Evolutionary conservation across 2,329 filamentous ascomycete species (phyloP).

Genomic region (Penicillium frequentans): DNA sequence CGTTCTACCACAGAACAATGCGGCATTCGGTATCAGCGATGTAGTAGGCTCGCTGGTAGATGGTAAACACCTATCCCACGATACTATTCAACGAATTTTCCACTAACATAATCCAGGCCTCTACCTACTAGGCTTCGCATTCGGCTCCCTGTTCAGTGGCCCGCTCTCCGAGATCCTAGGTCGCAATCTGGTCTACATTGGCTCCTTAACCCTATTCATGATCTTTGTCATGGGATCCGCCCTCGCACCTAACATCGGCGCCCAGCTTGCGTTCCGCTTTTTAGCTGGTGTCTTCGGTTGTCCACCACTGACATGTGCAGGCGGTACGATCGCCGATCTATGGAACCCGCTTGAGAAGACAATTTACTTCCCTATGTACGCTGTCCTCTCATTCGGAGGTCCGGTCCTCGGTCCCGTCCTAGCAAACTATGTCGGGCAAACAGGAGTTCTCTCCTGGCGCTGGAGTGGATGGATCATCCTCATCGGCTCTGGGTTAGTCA

Average conservation of each 20-base stretch:
- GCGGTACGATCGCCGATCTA: constrained; percentile 49
- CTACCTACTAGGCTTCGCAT: constrained; percentile 49
- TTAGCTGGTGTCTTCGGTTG: constrained; percentile 51
- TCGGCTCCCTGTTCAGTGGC: constrained; percentile 50
- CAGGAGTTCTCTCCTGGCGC: constrained; percentile 28
- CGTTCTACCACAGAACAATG: constrained; percentile 47
- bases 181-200: constrained; percentile 51
- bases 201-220: constrained; percentile 49
- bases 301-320: constrained; percentile 48
- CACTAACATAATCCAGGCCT: constrained; percentile 7
- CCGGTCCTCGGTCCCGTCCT: constrained; percentile 24
- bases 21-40: constrained; percentile 50
- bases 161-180: constrained; percentile 52
- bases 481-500: constrained; percentile 36
- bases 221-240: constrained; percentile 52
- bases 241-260: constrained; percentile 51
- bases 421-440: constrained; percentile 24
- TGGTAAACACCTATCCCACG: constrained; percentile 21
- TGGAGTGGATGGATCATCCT: constrained; percentile 50
- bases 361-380: constrained; percentile 53
- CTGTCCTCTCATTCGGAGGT: constrained; percentile 46
- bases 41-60: constrained; percentile 54
- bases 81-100: neutral
- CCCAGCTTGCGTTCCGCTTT: constrained; percentile 52
- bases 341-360: constrained; percentile 51